These are phyloP conservation scores for Loxodes magnus DNA, from an alignment of 73 alveolate species.

Conservation along the genomic window DNA sequence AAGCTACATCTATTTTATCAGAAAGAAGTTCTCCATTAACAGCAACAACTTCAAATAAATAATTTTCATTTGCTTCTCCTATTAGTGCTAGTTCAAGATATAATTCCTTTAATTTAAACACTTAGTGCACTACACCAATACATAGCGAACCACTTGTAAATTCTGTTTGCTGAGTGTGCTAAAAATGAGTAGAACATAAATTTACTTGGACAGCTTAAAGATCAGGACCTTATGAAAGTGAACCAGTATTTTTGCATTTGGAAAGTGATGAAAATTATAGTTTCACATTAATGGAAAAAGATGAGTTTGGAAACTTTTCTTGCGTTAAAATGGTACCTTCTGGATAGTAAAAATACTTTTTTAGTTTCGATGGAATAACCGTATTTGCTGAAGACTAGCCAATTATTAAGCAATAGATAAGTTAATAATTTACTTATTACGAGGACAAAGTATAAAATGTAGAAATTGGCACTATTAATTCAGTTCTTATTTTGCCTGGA, in stretches of 20 bases:
- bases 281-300: neutral
- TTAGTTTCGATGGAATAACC: neutral
- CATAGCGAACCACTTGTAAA: neutral
- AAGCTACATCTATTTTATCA: too few relatives aligned
- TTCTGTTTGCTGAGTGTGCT: neutral
- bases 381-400: neutral
- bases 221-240: neutral
- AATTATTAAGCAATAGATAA: neutral
- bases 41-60: too few relatives aligned
- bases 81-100: neutral
- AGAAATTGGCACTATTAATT: neutral
- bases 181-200: neutral
- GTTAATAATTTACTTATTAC: neutral
- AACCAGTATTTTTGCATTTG: constrained; percentile 1
- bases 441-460: neutral
- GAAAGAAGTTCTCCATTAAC: too few relatives aligned
- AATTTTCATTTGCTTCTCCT: too few relatives aligned
- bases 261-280: constrained; percentile 6
- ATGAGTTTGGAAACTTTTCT: neutral
- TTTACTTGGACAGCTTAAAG: neutral
- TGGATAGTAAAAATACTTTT: neutral
- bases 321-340: neutral
- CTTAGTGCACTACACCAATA: neutral
- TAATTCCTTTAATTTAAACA: neutral
- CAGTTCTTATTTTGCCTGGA: too few relatives aligned